Evolutionary conservation across 2,329 filamentous ascomycete species (phyloP), one percentile per base, ranked within the genome.

Genomic region (Fusarium sp.): DNA sequence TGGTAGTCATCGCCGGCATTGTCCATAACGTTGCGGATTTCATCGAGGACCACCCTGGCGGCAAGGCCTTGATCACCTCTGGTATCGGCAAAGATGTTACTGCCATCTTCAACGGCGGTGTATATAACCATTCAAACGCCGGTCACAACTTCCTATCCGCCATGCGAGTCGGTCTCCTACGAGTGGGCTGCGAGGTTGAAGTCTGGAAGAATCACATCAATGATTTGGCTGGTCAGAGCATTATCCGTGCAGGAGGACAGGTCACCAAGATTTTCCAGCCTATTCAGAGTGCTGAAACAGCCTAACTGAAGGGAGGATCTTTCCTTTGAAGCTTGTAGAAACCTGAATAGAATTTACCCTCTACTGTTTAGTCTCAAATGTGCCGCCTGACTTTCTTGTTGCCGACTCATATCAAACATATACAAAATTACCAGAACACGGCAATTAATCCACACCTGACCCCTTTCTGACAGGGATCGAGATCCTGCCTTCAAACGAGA

Each of bases 191-290:
- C 81, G 94, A 96, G 83, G 94, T 97, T 29, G 94, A 97, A 87
- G 95, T 96, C 83, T 97, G 94, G 94, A 96, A 96, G 90, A 92
- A 93, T 49, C 92, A 92, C 75, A 90, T 94, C 81, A 95, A 94
- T 81, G 95, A 98, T 81, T 93, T 91, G 17, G 87, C 90, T 62
- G 95, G 95, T 59, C 89, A 94, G 82, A 91, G 93, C 73, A 95
- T 98, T 77, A 90, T 97, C 79, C 92, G 95, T 74, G 95, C 95
- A 74, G 95, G 95, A 61, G 87, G 91, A 78, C 95, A 98, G 85
- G 90, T 94, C 67, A 98, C 95, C 76, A 94, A 94, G 84, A 90
- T 97, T 61, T 85, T 91, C 22, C 91, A 94, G 82, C 94, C 95
- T 42, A 90, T 93, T 62, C 90, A 92, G 71, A 95, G 92, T 77